Evolutionary conservation across 225 moss, liverwort and hornwort genomes (phyloP).

Genomic region (Sphagnum tenellum): DNA sequence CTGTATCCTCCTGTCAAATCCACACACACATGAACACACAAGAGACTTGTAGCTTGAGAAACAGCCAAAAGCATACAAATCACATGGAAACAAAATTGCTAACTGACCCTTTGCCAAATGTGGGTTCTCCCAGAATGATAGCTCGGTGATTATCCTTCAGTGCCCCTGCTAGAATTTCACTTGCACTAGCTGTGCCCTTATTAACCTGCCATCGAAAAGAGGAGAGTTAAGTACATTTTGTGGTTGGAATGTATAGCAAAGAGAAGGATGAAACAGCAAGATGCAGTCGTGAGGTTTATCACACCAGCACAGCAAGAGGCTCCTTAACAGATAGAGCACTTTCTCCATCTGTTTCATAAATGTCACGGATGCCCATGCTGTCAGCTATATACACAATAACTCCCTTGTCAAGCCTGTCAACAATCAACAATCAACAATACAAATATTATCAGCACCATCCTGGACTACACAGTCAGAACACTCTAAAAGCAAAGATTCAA

Average conservation of each 20-base stretch:
- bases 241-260: background rate
- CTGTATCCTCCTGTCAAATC: constrained; percentile 72
- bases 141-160: constrained; percentile 96
- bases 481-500: background rate
- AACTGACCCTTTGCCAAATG: constrained; percentile 95
- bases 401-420: constrained; percentile 79
- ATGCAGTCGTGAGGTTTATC: background rate
- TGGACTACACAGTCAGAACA: background rate
- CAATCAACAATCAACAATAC: constrained; percentile 1
- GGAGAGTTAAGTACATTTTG: background rate
- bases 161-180: constrained; percentile 97
- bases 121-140: constrained; percentile 79
- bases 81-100: background rate
- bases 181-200: constrained; percentile 98
- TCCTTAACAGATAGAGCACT: constrained; percentile 80
- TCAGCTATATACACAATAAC: constrained; percentile 98
- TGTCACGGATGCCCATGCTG: constrained; percentile 93
- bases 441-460: constrained; percentile 5
- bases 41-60: too few species aligned
- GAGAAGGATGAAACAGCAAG: background rate
- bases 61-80: too few species aligned
- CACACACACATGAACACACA: background rate
- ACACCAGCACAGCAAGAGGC: constrained; percentile 85
- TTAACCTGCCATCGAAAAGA: constrained; percentile 58
- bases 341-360: constrained; percentile 87